phyloP scores from a whole-genome alignment of 768 basidiomycete genomes.

The Phaeotremella skinneri region DNA sequence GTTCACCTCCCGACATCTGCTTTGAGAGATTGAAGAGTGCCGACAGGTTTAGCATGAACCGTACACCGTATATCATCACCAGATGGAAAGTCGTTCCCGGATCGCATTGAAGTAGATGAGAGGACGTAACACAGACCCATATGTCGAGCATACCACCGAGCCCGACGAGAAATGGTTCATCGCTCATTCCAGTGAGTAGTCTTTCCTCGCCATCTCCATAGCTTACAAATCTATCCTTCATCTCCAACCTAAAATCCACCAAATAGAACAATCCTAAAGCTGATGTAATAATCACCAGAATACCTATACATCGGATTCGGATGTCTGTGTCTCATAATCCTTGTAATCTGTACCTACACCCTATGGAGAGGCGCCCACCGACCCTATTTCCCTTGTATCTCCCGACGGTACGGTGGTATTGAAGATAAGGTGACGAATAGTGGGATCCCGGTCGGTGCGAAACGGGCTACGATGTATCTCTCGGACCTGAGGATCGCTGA shows the following conservation, averaged over 20 bases:
- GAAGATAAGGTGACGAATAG: background rate
- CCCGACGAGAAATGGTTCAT: background rate
- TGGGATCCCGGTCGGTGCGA: background rate
- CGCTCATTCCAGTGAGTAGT: constrained; percentile 3
- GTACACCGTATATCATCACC: background rate
- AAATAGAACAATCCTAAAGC: too few relatives aligned
- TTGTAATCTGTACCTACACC: constrained; percentile 2
- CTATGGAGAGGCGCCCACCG: constrained; percentile 12
- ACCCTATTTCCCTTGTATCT: constrained; percentile 1
- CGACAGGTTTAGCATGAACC: background rate
- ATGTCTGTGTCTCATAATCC: background rate
- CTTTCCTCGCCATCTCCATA: background rate
- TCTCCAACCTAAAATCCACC: too few relatives aligned
- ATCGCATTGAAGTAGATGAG: too few relatives aligned
- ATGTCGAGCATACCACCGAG: background rate
- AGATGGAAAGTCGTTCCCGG: too few relatives aligned
- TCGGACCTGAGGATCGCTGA: background rate
- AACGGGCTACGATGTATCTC: background rate
- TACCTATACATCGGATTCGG: constrained; percentile 3
- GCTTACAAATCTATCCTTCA: background rate
- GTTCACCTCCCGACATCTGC: too few relatives aligned
- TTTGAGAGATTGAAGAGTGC: too few relatives aligned
- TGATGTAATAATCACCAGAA: background rate
- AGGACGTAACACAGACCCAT: background rate
- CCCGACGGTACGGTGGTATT: background rate